Conservation (phyloP, 495 filamentous ascomycete species). For the Aspergillus bertholletiae region DNA sequence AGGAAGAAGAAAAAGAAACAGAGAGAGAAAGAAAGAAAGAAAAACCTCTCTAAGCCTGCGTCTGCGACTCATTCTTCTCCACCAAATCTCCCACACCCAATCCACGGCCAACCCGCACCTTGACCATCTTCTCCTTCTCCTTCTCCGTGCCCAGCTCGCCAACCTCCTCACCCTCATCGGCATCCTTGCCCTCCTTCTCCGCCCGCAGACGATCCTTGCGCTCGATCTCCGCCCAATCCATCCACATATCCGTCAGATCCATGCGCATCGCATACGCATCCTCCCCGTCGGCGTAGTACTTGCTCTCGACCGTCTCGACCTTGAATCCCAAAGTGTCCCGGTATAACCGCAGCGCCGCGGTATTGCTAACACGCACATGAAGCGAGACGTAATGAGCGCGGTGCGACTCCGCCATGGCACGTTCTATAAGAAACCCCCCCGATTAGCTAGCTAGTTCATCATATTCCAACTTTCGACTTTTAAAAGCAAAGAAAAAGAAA, state of each 20-base stretch:
- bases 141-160: slow-evolving; percentile 44
- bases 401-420: slow-evolving; percentile 94
- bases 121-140: slow-evolving; percentile 48
- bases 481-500: too few relatives aligned
- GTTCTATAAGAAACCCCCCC: too few relatives aligned
- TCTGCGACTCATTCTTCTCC: slow-evolving; percentile 63
- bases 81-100: slow-evolving; percentile 83
- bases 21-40: background rate
- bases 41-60: background rate
- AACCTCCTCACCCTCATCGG: slow-evolving; percentile 54
- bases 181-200: slow-evolving; percentile 33
- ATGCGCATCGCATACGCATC: slow-evolving; percentile 93
- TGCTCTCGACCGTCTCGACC: slow-evolving; percentile 82
- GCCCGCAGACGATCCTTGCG: slow-evolving; percentile 37
- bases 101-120: slow-evolving; percentile 75
- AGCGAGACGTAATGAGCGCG: slow-evolving; percentile 88
- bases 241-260: slow-evolving; percentile 64
- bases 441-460: too few relatives aligned
- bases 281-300: slow-evolving; percentile 98
- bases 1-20: background rate
- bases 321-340: slow-evolving; percentile 90
- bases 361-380: slow-evolving; percentile 91
- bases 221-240: slow-evolving; percentile 44
- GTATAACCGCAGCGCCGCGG: slow-evolving; percentile 86
- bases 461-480: too few relatives aligned